These are phyloP conservation scores for Micractinium sp. DNA, from an alignment of 139 green algal genomes.

Conservation along the genomic window DNA sequence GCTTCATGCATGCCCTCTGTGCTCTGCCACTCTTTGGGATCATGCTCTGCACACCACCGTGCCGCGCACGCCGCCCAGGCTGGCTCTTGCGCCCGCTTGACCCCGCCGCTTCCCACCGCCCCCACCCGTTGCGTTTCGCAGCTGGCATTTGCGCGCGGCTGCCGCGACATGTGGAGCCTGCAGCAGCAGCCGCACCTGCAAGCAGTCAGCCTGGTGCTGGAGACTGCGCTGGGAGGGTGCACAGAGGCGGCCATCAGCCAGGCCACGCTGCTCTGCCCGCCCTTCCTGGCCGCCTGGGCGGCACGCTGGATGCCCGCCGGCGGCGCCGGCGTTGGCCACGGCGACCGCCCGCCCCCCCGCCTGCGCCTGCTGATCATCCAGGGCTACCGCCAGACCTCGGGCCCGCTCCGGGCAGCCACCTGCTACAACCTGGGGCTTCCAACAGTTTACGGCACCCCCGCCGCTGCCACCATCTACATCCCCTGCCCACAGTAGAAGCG, in stretches of 20 bases:
- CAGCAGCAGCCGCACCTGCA: neutral
- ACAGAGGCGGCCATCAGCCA: neutral
- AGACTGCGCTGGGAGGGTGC: neutral
- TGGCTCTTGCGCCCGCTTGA: neutral
- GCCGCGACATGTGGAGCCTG: neutral
- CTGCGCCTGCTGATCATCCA: neutral
- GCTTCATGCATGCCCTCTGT: neutral
- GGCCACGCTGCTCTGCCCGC: slow-evolving; percentile 2
- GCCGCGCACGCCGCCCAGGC: too few species aligned
- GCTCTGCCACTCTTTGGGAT: neutral
- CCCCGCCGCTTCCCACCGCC: neutral
- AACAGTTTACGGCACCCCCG: neutral
- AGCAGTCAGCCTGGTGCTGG: neutral
- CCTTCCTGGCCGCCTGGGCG: slow-evolving; percentile 17
- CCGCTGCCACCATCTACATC: slow-evolving; percentile 2
- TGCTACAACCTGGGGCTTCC: slow-evolving; percentile 22
- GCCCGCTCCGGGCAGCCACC: neutral
- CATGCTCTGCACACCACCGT: too few species aligned
- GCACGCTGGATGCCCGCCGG: neutral
- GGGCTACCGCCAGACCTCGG: neutral
- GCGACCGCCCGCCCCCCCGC: neutral
- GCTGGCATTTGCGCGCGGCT: slow-evolving; percentile 7
- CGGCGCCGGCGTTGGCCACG: too few species aligned
- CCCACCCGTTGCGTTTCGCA: neutral
- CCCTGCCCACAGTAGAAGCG: neutral